Evolutionary conservation across 1,139 yeast genomes (phyloP), one percentile per base, ranked within the genome.

Genomic region (Sugiyamaella pinicola): DNA sequence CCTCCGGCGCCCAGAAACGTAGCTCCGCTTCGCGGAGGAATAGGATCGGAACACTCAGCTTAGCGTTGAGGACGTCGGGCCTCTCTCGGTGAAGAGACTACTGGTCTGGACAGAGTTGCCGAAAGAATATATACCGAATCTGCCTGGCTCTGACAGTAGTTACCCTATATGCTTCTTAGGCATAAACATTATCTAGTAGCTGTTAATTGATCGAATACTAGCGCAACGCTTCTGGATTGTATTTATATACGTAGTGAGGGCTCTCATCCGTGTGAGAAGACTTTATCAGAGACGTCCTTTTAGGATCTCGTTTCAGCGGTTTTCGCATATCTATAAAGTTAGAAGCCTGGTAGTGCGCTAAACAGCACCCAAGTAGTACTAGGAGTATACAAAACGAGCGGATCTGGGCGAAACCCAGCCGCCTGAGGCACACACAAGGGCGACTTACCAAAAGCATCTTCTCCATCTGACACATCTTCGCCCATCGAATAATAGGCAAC

Each of bases 371-470:
- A n/a, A n/a, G n/a, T n/a, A n/a, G n/a, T n/a, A n/a, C n/a, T n/a
- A n/a, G n/a, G n/a, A n/a, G n/a, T n/a, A n/a, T n/a, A n/a, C n/a
- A n/a, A n/a, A 10, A 10, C 29, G 9, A 10, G 9, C 35, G 35
- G 35, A 12, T 12, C 15, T 13, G 35, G 35, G 15, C 63, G 9
- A 9, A 24, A 9, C 28, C 28, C 28, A 24, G 28, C 38, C 44
- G 28, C 44, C 29, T 5, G 28, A 24, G 28, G 28, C 28, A 24
- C 28, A 9, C 28, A 24, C 28, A n/a, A n/a, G 12, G 82, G 80
- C 53, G 93, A 73, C 95, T 86, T 87, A 66, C 87, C 96, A 68
- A 83, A 93, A 0, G 97, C 99, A 73, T 93, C 99, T 47, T 82
- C 84, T 61, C 86, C 93, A 60, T 82, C 73, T 48, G 76, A 78